Evolutionary conservation across 805 yeast genomes (phyloP), one percentile per base, ranked within the genome.

Genomic region (Cyberlindnera sargentensis): DNA sequence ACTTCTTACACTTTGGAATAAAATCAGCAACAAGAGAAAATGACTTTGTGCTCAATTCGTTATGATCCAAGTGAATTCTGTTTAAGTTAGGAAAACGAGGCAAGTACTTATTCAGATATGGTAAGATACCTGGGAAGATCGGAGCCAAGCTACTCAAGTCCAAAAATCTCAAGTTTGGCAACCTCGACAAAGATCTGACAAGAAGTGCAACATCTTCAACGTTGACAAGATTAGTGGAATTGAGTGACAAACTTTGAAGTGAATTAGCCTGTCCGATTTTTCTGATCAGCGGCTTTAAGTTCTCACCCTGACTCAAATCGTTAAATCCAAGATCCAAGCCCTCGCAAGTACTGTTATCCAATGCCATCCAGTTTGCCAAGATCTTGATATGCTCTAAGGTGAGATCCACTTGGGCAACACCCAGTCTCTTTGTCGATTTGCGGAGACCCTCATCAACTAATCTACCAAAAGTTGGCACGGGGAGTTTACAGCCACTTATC

Each of bases 321-420:
- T 90, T 90, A 56, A 82, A 90, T 3, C 95, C 95, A 23, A 90
- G 55, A 66, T 89, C 96, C 5, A 90, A 62, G 4, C 96, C 96
- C 49, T 76, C 64, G 25, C 76, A 71, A 23, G 54, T 60, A 52
- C 65, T 55, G 60, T 62, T 62, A 47, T 60, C 60, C 23, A 52
- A 60, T 40, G 66, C 55, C 43, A 84, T 60, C 89, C 91, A 87
- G 38, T 75, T 63, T 6, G 76, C 70, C 25, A 86, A 46, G 24
- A 75, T 62, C 46, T 69, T 68, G 31, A 82, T 60, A 45, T 87
- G 91, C n/a, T 73, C 73, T 3, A 69, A 65, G 0, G 73, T 64
- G 15, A 90, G 64, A 25, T 82, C 82, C 48, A 84, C 82, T 51
- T 80, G 79, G 0, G 96, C 95, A 36, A 88, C 65, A 1, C 96